Conservation (phyloP, 1,284 basidiomycete genomes). For the Pterulicium gracile region DNA sequence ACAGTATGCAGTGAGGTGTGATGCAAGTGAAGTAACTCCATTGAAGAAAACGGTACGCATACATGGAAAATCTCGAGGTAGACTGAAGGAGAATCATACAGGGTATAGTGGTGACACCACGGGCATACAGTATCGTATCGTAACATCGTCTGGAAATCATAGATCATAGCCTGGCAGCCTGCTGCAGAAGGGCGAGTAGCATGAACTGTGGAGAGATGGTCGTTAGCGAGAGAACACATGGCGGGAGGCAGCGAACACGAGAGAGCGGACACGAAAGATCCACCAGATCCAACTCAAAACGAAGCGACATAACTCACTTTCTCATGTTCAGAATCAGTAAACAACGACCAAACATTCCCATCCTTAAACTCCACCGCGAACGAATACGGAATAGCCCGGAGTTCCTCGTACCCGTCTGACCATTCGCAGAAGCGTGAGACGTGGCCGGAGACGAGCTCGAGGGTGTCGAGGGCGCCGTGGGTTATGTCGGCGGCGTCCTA, state of each 20-base stretch:
- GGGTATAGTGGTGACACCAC: neutral
- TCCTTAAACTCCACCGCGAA: constrained; percentile 57
- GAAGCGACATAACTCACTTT: constrained; percentile 33
- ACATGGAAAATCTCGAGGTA: too few relatives aligned
- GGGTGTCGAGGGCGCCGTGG: constrained; percentile 37
- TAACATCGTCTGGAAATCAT: neutral
- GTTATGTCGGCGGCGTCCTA: constrained; percentile 39
- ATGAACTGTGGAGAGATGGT: neutral
- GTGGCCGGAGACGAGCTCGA: constrained; percentile 34
- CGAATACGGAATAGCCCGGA: constrained; percentile 58
- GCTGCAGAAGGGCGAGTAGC: neutral
- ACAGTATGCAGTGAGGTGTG: too few relatives aligned
- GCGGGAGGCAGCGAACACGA: too few relatives aligned
- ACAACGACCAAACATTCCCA: constrained; percentile 45
- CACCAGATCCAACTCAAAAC: too few relatives aligned
- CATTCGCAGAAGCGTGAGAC: constrained; percentile 47
- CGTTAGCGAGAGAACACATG: too few relatives aligned
- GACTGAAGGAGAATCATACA: neutral
- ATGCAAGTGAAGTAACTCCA: too few relatives aligned
- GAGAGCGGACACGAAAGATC: neutral
- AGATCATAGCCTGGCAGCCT: neutral
- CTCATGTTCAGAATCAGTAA: constrained; percentile 54
- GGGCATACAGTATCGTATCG: neutral
- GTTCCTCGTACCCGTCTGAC: constrained; percentile 62
- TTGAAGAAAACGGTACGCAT: too few relatives aligned